Base-by-base conservation (phyloP, 2,329 filamentous ascomycete genomes). In the Hypoxylon sp. region DNA sequence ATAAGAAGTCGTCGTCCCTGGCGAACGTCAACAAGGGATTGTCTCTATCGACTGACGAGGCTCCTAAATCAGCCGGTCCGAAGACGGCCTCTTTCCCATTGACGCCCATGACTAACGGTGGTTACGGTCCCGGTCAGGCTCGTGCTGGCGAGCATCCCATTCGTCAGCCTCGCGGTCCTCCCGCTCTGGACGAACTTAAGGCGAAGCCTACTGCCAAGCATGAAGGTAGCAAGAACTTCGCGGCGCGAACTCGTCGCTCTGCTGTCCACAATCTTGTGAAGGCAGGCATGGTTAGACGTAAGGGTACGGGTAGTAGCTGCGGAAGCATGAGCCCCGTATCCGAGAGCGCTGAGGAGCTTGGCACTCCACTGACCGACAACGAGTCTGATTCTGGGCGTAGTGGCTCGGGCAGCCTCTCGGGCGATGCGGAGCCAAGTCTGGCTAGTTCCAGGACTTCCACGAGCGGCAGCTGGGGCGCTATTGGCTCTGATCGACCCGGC, bases 201-300 rank as follows among this genome's bases (percentile, higher is more conserved):
- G 87, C 91, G 19, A 96, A 94, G 82, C 96, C 96, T 1, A 98
- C 95, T 8, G 91, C 93, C 73, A 97, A 94, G 83, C 89, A 95
- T 71, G 95, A 98, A 80, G 96, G 95, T 24, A 98, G 95, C 89
- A 91, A 98, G 88, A 99, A 99, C 84, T 99, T 99, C 82, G 92
- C 92, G 10, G 90, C 94, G 62, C 94, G 96, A 69, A 94, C 97
- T 76, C 94, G 96, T 67, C 94, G 95, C 71, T 94, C 92, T 75
- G 96, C 96, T 26, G 90, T 99, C 48, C 91, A 94, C 83, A 98
- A 94, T 78, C 88, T 99, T 54, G 93, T 98, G 69, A 92, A 93
- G 72, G 95, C 95, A 59, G 94, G 95, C 14, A 87, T 96, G 70
- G 93, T 94, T 77, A 92, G 96, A 66, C 93, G 95, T 87, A 85